A percentile compares a stretch with the other conserved stretches of the same genome.
phyloP scores from a whole-genome alignment of 2,329 filamentous ascomycete species.

The Ceratocystis lukuohia region DNA sequence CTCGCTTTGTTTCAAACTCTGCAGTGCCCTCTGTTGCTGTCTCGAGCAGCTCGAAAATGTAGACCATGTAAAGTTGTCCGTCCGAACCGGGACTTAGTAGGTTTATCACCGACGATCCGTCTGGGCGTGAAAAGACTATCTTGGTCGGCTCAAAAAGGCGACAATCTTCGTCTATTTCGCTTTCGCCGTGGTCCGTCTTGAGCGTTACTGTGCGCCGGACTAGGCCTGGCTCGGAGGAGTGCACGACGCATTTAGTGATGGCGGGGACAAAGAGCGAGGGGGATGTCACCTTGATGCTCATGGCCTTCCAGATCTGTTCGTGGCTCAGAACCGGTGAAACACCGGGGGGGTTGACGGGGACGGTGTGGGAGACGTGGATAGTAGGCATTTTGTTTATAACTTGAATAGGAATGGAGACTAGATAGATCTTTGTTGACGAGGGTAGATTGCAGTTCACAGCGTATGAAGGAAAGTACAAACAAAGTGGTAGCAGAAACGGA shows the following conservation, averaged over 20 bases:
- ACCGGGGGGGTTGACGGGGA: constrained; percentile 24
- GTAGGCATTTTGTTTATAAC: background rate
- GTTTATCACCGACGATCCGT: constrained; percentile 26
- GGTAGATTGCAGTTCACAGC: background rate
- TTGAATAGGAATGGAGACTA: background rate
- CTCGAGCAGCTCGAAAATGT: constrained; percentile 26
- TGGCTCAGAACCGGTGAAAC: constrained; percentile 21
- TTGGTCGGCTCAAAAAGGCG: constrained; percentile 24
- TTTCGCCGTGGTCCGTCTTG: constrained; percentile 13
- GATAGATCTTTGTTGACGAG: background rate
- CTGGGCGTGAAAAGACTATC: constrained; percentile 26
- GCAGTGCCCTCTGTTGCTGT: constrained; percentile 21
- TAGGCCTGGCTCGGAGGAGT: constrained; percentile 16
- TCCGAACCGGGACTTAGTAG: constrained; percentile 24
- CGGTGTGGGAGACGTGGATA: constrained; percentile 23
- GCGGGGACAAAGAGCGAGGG: constrained; percentile 25
- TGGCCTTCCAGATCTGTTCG: constrained; percentile 25
- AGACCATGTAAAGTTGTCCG: constrained; percentile 26
- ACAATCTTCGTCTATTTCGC: constrained; percentile 25
- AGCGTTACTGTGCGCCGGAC: constrained; percentile 23
- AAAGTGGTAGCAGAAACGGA: background rate
- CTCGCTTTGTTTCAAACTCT: constrained; percentile 21
- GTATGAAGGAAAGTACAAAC: background rate
- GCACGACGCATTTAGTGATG: constrained; percentile 20
- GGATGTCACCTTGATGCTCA: constrained; percentile 24